Percentiles rank a stretch among this genome's conserved stretches.
These are phyloP conservation scores for Talaromyces borbonicus DNA, from an alignment of 495 filamentous ascomycete species.

Conservation along the genomic window DNA sequence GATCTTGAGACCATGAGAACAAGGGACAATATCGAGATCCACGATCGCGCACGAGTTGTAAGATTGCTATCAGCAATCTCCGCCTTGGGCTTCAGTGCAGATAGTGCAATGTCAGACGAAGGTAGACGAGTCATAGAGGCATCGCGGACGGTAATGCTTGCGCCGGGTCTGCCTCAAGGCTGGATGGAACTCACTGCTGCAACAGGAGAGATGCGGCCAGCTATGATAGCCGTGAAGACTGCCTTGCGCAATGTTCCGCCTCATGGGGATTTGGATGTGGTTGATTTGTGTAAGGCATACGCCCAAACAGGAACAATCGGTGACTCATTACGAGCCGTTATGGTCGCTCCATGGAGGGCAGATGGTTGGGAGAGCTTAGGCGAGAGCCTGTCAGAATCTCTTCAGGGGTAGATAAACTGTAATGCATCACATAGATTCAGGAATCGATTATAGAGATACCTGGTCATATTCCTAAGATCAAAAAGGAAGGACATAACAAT, in stretches of 20 bases:
- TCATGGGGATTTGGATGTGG: slow-evolving; percentile 52
- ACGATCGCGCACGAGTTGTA: slow-evolving; percentile 42
- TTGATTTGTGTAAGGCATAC: slow-evolving; percentile 64
- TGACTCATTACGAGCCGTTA: slow-evolving; percentile 67
- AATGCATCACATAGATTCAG: slow-evolving; percentile 1
- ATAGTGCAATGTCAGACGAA: slow-evolving; percentile 25
- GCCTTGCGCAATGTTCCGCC: slow-evolving; percentile 67
- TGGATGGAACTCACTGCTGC: slow-evolving; percentile 64
- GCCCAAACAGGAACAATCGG: slow-evolving; percentile 58
- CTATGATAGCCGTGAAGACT: slow-evolving; percentile 71
- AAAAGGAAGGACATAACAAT: slow-evolving; percentile 6
- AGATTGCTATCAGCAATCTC: slow-evolving; percentile 49
- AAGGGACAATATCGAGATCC: slow-evolving; percentile 40
- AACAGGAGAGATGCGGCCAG: slow-evolving; percentile 46
- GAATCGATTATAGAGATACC: background rate
- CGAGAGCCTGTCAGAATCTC: slow-evolving; percentile 18
- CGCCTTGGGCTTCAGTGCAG: slow-evolving; percentile 25
- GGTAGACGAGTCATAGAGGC: slow-evolving; percentile 43
- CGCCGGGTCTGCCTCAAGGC: slow-evolving; percentile 62
- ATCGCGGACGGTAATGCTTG: slow-evolving; percentile 63
- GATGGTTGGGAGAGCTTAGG: slow-evolving; percentile 51
- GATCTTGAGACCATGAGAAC: slow-evolving; percentile 66
- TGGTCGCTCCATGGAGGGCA: slow-evolving; percentile 70
- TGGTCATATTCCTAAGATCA: background rate
- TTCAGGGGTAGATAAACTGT: slow-evolving; percentile 2